Evolutionary conservation across 345 rosid genomes (phyloP).

Genomic region (Cardamine resedifolia): DNA sequence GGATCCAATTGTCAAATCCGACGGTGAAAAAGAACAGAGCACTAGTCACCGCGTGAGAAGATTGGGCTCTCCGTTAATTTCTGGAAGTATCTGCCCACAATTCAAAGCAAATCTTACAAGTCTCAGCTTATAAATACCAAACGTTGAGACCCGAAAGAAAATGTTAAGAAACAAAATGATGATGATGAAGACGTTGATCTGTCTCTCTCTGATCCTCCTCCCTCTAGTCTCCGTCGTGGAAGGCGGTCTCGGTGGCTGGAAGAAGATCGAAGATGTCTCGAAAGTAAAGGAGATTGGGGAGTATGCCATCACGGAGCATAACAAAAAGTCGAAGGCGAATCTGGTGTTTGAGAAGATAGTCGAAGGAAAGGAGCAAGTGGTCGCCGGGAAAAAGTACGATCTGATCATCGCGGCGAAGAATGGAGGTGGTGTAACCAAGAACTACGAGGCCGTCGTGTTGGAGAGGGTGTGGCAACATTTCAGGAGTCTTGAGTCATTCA

Average conservation of each 20-base stretch:
- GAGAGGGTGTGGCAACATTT: conserved; percentile 46
- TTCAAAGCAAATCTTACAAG: not conserved
- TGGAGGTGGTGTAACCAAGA: conserved; percentile 2
- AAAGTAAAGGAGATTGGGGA: conserved; percentile 47
- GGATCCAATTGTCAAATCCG: conserved; percentile 28
- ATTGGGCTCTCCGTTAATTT: conserved; percentile 25
- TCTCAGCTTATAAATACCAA: conserved; percentile 9
- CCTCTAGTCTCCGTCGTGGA: conserved; percentile 25
- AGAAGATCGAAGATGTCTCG: conserved; percentile 40
- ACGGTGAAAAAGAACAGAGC: conserved; percentile 19
- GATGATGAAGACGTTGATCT: conserved; percentile 32
- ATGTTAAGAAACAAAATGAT: not conserved
- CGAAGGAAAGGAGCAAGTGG: conserved; percentile 52
- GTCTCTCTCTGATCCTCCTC: conserved; percentile 23
- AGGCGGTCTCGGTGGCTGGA: conserved; percentile 42
- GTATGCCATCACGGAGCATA: conserved; percentile 40
- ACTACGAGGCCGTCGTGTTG: conserved; percentile 53
- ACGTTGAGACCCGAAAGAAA: not conserved
- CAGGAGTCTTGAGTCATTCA: conserved; percentile 27
- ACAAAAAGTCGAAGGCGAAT: conserved; percentile 34
- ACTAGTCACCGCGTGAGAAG: conserved; percentile 19
- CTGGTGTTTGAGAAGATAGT: conserved; percentile 40
- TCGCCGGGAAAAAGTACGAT: conserved; percentile 52
- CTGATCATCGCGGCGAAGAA: conserved; percentile 42
- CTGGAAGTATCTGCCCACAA: conserved; percentile 25